These are phyloP conservation scores for Arabidopsis suecica DNA, from an alignment of 345 rosid genomes.

Conservation along the genomic window DNA sequence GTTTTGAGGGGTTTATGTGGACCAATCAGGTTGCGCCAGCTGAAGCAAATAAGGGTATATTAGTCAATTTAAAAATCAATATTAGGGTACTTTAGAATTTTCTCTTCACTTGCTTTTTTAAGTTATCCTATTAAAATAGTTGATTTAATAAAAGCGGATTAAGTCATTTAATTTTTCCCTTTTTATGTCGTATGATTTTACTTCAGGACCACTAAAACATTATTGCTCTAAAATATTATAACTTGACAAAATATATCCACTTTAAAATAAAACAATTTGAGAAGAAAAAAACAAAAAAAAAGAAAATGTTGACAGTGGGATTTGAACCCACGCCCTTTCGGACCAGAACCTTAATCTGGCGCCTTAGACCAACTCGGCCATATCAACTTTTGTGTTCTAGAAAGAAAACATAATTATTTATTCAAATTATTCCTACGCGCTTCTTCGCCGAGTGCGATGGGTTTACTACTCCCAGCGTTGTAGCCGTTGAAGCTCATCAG, in stretches of 20 bases:
- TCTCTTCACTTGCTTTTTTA: constrained; percentile 4
- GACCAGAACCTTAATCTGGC: constrained; percentile 99
- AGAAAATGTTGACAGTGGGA: constrained; percentile 76
- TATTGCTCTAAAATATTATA: constrained; percentile 1
- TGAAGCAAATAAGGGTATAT: not conserved
- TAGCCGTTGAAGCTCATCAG: constrained; percentile 15
- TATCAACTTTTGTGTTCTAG: constrained; percentile 47
- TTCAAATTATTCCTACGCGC: not conserved
- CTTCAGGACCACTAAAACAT: constrained; percentile 8
- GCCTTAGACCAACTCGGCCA: constrained; percentile 98
- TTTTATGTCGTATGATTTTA: constrained; percentile 17
- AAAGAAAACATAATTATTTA: accelerated
- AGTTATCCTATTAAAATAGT: constrained; percentile 21
- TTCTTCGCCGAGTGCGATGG: not conserved
- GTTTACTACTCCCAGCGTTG: not conserved
- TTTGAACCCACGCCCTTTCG: constrained; percentile 99
- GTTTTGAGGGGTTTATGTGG: constrained; percentile 62
- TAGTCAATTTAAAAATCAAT: not conserved
- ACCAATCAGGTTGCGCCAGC: constrained; percentile 33
- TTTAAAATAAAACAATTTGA: not conserved
- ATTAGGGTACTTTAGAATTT: constrained; percentile 6
- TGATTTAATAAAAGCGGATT: constrained; percentile 3
- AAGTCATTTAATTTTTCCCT: not conserved
- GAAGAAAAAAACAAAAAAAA: not conserved
- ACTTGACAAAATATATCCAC: not conserved